Base-by-base conservation (phyloP, 2,329 filamentous ascomycete genomes). In the Teratosphaeria pseudoeucalypti region DNA sequence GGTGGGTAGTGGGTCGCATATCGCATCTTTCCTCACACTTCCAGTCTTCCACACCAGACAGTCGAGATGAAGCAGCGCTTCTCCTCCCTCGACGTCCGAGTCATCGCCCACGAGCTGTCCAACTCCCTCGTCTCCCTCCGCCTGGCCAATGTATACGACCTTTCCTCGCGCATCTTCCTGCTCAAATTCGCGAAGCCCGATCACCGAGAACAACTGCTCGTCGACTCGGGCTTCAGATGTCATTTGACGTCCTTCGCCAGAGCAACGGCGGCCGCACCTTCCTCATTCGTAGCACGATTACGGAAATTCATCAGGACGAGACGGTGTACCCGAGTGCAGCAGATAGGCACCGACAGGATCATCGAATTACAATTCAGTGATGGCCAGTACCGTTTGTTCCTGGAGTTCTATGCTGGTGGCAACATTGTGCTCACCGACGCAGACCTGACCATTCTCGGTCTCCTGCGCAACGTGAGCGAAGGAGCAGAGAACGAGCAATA, bases 401-500 rank as follows among this genome's bases (percentile, higher is more conserved):
- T 99, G 32, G 94, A 99, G 75, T 99, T 99, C 77, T 99, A 96
- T 72, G 92, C 94, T 1, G 89, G 89, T 57, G 94, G 94, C 54
- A 99, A 99, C 71, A 87, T 99, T 62, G 90, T 99, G 62, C 80
- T 99, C 57, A 96, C 94, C 2, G 91, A 97, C 71, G 82, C 81
- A 56, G 86, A 95, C 27, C 78, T 92, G 57, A 94, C 87, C 63
- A 92, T 97, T 58, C 73, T 97, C 39, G 85, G 88, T 0, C 76
- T 99, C 23, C 78, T 94, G 65, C 85, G 94, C 58, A 86, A 88
- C 63, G 92, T 97, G 1, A 78, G 84, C 4, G 89, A 91, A 67
- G 88, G 87, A 2, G 87, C 88, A 57, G 88, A 88, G n/a, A 87
- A 95, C 69, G 92, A 96, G 69, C 85, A 89, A 52, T 85, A 95